phyloP scores from a whole-genome alignment of 177 flowering plant genomes.

The Vitis hybrid region DNA sequence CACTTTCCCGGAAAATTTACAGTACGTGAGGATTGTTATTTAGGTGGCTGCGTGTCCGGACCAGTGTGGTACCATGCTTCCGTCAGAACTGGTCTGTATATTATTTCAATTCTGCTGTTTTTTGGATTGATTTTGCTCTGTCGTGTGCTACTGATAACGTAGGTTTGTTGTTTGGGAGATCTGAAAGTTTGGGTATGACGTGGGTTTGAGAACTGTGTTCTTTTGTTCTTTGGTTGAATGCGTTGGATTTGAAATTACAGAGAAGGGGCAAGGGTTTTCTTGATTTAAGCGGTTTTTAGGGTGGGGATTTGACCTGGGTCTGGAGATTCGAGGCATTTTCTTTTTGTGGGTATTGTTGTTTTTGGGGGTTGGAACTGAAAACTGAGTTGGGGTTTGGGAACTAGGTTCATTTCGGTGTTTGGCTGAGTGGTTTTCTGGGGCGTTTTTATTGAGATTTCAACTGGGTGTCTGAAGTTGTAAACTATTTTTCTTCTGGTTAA shows the following conservation, averaged over 20 bases:
- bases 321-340: conserved; percentile 8
- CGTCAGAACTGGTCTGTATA: conserved; percentile 22
- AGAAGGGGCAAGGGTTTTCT: neutral
- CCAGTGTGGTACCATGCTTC: conserved; percentile 10
- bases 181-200: conserved; percentile 10
- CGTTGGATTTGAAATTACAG: conserved; percentile 2
- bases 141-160: conserved; percentile 16
- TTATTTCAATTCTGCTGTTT: neutral
- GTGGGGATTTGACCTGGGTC: conserved; percentile 18
- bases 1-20: conserved; percentile 19
- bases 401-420: conserved; percentile 1
- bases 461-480: no score
- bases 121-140: conserved; percentile 2
- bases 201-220: neutral
- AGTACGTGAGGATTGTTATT: conserved; percentile 1
- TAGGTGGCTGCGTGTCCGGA: neutral
- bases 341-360: neutral
- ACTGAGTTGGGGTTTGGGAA: conserved; percentile 32
- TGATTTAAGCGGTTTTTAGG: neutral
- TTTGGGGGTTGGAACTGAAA: conserved; percentile 26
- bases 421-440: no score
- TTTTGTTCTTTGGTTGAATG: neutral
- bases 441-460: no score
- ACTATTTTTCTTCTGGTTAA: no score
- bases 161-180: conserved; percentile 15